A percentile compares a stretch with the other conserved stretches of the same genome.
These are phyloP conservation scores for Suillus fuscotomentosus DNA, from an alignment of 768 basidiomycete species.

Conservation along the genomic window DNA sequence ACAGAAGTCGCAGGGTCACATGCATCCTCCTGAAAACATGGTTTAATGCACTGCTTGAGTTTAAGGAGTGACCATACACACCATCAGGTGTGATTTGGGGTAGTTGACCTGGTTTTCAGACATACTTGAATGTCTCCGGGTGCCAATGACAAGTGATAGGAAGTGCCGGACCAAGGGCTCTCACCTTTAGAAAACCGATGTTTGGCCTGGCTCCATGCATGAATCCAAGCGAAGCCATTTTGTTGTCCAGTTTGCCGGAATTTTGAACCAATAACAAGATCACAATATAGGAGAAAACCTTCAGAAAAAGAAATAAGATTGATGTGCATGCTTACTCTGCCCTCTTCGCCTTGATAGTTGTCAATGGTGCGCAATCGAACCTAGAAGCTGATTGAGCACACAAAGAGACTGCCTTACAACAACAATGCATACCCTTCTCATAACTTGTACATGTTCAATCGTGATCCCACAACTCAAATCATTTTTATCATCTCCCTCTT, in stretches of 20 bases:
- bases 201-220: slow-evolving; percentile 25
- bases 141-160: slow-evolving; percentile 61
- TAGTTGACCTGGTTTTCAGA: slow-evolving; percentile 54
- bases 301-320: neutral
- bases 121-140: slow-evolving; percentile 36
- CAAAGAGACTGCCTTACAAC: neutral
- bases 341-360: slow-evolving; percentile 78
- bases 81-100: slow-evolving; percentile 55
- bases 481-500: slow-evolving; percentile 39
- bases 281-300: slow-evolving; percentile 45
- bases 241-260: slow-evolving; percentile 46
- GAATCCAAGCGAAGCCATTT: slow-evolving; percentile 14
- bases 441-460: slow-evolving; percentile 50
- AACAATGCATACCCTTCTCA: slow-evolving; percentile 44
- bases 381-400: slow-evolving; percentile 29
- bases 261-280: slow-evolving; percentile 77
- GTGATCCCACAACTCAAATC: slow-evolving; percentile 10
- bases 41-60: neutral
- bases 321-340: slow-evolving; percentile 37
- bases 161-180: slow-evolving; percentile 47
- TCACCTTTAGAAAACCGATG: slow-evolving; percentile 76
- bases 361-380: slow-evolving; percentile 73
- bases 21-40: slow-evolving; percentile 51
- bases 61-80: slow-evolving; percentile 18
- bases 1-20: slow-evolving; percentile 50